These are phyloP conservation scores for Candida sojae DNA, from an alignment of 1,139 yeast species.

Conservation along the genomic window DNA sequence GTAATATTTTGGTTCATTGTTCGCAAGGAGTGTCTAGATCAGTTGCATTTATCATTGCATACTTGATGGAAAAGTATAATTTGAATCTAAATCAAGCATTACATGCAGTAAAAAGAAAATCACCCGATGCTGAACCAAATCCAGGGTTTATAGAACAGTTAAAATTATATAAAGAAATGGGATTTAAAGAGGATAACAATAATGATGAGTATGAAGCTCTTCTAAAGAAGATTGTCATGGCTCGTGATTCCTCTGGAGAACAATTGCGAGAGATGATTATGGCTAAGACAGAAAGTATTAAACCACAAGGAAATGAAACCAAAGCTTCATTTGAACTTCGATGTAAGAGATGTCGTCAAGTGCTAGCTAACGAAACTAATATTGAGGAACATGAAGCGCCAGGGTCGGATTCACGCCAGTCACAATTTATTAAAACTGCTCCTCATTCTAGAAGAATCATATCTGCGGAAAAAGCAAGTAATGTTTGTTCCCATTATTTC, in stretches of 20 bases:
- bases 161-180: conserved; percentile 50
- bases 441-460: conserved; percentile 61
- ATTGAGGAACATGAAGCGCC: conserved; percentile 66
- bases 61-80: conserved; percentile 72
- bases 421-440: conserved; percentile 62
- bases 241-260: conserved; percentile 31
- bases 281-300: neutral
- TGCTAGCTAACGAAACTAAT: conserved; percentile 49
- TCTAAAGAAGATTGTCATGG: conserved; percentile 24
- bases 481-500: conserved; percentile 74
- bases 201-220: conserved; percentile 29
- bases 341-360: conserved; percentile 70
- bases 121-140: conserved; percentile 70
- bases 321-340: conserved; percentile 40
- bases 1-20: conserved; percentile 62
- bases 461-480: conserved; percentile 53
- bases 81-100: conserved; percentile 62
- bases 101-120: conserved; percentile 67
- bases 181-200: conserved; percentile 25
- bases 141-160: conserved; percentile 75
- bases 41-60: conserved; percentile 70
- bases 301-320: conserved; percentile 12
- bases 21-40: conserved; percentile 91
- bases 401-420: conserved; percentile 57
- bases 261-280: conserved; percentile 19